These are phyloP conservation scores for Proteromonas lacertae DNA, from an alignment of 352 stramenopile species.

Conservation along the genomic window DNA sequence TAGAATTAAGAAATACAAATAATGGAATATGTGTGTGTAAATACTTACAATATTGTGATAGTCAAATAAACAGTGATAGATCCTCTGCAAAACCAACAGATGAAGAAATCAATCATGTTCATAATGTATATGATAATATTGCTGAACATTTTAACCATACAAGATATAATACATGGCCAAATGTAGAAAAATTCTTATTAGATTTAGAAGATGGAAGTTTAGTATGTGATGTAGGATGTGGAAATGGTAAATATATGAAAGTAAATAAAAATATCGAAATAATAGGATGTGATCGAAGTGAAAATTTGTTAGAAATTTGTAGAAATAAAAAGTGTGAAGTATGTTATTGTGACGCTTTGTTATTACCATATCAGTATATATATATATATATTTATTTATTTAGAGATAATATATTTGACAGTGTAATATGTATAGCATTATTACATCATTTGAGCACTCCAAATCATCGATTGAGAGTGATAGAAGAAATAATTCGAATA, in stretches of 20 bases:
- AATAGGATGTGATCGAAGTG: not conserved
- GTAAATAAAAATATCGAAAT: not conserved
- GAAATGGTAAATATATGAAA: constrained; percentile 2
- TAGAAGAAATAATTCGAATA: not conserved
- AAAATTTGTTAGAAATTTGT: not conserved
- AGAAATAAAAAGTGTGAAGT: not conserved
- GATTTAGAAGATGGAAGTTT: not conserved
- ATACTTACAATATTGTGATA: no score
- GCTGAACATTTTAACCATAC: constrained; percentile 1
- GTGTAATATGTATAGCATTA: not conserved
- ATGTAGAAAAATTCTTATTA: not conserved
- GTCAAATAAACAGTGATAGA: no score
- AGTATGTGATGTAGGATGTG: not conserved
- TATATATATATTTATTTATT: not conserved
- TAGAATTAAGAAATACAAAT: no score
- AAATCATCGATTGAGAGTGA: not conserved
- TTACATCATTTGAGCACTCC: not conserved
- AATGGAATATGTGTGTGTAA: no score
- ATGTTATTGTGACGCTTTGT: not conserved
- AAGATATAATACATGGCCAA: not conserved
- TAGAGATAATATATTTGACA: not conserved
- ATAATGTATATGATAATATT: not conserved
- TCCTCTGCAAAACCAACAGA: no score
- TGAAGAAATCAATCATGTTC: not conserved
- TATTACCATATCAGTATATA: not conserved